phyloP scores from a whole-genome alignment of 2,329 filamentous ascomycete genomes.

The Chaetomium sp. region DNA sequence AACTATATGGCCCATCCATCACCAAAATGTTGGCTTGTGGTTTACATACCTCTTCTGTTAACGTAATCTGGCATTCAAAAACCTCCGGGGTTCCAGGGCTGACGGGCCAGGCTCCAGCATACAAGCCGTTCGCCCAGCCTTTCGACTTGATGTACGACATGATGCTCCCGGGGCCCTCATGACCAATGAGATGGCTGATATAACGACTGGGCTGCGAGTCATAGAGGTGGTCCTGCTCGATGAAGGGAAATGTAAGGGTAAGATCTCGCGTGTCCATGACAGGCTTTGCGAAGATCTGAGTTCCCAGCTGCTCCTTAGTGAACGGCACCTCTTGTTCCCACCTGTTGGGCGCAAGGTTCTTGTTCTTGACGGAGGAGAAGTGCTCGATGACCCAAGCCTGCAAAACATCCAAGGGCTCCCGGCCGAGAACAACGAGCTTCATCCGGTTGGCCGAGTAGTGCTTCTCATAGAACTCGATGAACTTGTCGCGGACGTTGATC shows the following conservation, averaged over 20 bases:
- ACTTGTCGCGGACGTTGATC: constrained; percentile 84
- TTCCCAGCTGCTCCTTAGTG: constrained; percentile 54
- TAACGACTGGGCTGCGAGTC: constrained; percentile 83
- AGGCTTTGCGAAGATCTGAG: constrained; percentile 83
- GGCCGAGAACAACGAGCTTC: constrained; percentile 85
- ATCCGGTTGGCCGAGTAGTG: constrained; percentile 93
- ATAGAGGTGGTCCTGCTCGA: constrained; percentile 78
- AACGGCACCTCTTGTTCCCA: constrained; percentile 58
- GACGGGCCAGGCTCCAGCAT: constrained; percentile 72
- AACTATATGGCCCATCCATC: not conserved
- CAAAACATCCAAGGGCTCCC: constrained; percentile 78
- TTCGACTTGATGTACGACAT: constrained; percentile 87
- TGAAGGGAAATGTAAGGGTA: constrained; percentile 79
- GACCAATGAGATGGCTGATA: constrained; percentile 84
- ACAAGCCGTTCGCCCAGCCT: constrained; percentile 84
- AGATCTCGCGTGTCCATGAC: constrained; percentile 85
- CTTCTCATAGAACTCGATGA: constrained; percentile 86
- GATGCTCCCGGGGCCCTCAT: constrained; percentile 90
- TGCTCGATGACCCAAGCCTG: constrained; percentile 83
- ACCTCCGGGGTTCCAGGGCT: constrained; percentile 77
- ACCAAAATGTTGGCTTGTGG: not conserved
- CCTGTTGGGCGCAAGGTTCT: constrained; percentile 66
- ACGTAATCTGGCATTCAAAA: constrained; percentile 75
- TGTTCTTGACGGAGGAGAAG: constrained; percentile 80
- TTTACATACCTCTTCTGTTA: constrained; percentile 75